Conservation (phyloP, 2,329 filamentous ascomycete genomes). For the Scedosporium aurantiacum region DNA sequence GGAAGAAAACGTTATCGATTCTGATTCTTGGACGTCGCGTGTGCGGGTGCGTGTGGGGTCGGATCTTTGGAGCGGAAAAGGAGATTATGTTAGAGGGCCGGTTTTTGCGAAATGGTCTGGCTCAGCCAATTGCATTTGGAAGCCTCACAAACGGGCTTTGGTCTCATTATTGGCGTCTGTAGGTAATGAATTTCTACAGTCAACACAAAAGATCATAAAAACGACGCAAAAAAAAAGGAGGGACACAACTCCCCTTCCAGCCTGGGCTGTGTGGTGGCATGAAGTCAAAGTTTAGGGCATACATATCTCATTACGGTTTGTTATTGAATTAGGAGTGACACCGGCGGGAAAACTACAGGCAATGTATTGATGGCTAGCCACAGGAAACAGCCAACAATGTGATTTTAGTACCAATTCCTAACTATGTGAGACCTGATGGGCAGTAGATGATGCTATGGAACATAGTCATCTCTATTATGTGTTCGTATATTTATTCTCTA, state of each 20-base stretch:
- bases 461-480: neutral
- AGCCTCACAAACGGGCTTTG: slow-evolving; percentile 42
- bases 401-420: neutral
- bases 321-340: neutral
- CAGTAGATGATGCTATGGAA: too few relatives aligned
- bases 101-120: slow-evolving; percentile 38
- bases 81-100: slow-evolving; percentile 35
- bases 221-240: slow-evolving; percentile 22
- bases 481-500: neutral
- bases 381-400: neutral
- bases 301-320: neutral
- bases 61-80: slow-evolving; percentile 20
- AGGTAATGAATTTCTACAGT: slow-evolving; percentile 49
- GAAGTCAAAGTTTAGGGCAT: neutral
- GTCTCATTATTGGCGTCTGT: slow-evolving; percentile 56
- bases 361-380: neutral
- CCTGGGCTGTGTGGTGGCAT: neutral
- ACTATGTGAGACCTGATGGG: neutral
- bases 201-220: slow-evolving; percentile 39
- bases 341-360: neutral
- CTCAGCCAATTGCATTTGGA: slow-evolving; percentile 56
- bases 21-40: slow-evolving; percentile 3
- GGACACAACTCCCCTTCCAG: neutral
- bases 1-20: slow-evolving; percentile 5
- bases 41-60: slow-evolving; percentile 1